Base-by-base conservation (phyloP, 192 early-diverging fungal species). In the Backusella parvicylindrica region DNA sequence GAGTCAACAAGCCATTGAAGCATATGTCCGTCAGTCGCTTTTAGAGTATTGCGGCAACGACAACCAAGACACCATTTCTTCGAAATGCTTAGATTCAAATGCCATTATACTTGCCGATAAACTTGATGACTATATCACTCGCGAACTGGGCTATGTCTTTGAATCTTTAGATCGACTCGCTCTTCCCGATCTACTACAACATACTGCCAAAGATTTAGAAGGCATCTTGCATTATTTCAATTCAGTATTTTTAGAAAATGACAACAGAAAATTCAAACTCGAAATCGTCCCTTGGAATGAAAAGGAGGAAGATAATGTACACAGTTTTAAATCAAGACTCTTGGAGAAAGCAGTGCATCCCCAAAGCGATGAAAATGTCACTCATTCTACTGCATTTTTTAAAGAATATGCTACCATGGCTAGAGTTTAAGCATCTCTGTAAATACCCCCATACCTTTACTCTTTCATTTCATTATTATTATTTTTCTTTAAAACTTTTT, bases 211-310 rank as follows among this genome's bases (percentile, higher is more conserved):
- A 38, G 71, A 78, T 63, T 23, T 78, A 16, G 38, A 56, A 30
- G 77, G 49, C 18, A 64, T 78, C 0, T 18, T 78, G 15, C 33
- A 66, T 18, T 78, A 78, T 68, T 78, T 78, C 32, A 78, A 78
- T 53, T 56, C 70, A 21, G 77, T 47, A 16, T 78, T 78, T 60
- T 53, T 78, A 23, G 2, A 60, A 60, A 60, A 60, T 60, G 71
- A 64, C 13, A 32, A 53, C 26, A 38, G 64, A 40, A 23, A 49
- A 15, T 64, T 78, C 7, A 41, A 16, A 11, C 38, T 78, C 15
- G 40, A 78, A 31, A 53, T 78, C 37, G 26, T 64, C 11, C 77
- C 77, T 66, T 78, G 77, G 77, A 64, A 41, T 15, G 40, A 64
- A n/a, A 28, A 64, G 15, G 32, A 35, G 31, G 26, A 65, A 26